Evolutionary conservation across 108 stramenopile species (phyloP).

Genomic region (Stephanodiscus triporus): DNA sequence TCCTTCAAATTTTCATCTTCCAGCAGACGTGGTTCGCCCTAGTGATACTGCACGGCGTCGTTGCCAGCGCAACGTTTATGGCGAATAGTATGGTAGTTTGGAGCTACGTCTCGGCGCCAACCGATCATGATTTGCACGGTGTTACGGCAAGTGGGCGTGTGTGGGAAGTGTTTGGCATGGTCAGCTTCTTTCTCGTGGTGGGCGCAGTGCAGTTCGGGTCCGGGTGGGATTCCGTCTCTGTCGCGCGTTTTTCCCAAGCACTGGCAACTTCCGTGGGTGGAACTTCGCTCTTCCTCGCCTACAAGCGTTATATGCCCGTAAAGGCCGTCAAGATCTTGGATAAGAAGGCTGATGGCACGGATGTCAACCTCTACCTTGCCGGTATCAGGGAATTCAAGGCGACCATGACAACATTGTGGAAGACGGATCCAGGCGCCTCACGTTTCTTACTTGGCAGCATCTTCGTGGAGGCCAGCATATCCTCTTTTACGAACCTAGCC

Average conservation of each 20-base stretch:
- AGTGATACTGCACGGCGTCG: slow-evolving; percentile 30
- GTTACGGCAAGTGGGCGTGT: slow-evolving; percentile 30
- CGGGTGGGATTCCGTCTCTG: slow-evolving; percentile 14
- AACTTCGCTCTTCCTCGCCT: slow-evolving; percentile 17
- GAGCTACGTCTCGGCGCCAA: slow-evolving; percentile 38
- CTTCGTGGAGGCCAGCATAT: slow-evolving; percentile 18
- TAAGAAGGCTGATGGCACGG: neutral
- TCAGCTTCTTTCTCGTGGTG: slow-evolving; percentile 32
- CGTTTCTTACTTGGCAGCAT: slow-evolving; percentile 19
- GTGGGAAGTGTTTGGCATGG: slow-evolving; percentile 29
- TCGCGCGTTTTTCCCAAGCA: slow-evolving; percentile 29
- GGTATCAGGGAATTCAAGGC: slow-evolving; percentile 14
- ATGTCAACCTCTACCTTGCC: slow-evolving; percentile 26
- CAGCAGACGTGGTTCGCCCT: slow-evolving; percentile 36
- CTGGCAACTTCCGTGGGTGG: slow-evolving; percentile 26
- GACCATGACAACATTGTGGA: slow-evolving; percentile 15
- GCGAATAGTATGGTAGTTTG: slow-evolving; percentile 44
- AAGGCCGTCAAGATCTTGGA: slow-evolving; percentile 32
- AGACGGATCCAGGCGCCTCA: slow-evolving; percentile 26
- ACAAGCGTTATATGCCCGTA: slow-evolving; percentile 23
- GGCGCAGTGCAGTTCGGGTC: slow-evolving; percentile 18
- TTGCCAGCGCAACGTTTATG: slow-evolving; percentile 34
- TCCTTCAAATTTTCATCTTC: slow-evolving; percentile 38
- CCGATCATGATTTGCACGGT: slow-evolving; percentile 36
- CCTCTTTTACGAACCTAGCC: slow-evolving; percentile 25